Conservation (phyloP, 2,329 filamentous ascomycete genomes). For the Talaromyces islandicus region DNA sequence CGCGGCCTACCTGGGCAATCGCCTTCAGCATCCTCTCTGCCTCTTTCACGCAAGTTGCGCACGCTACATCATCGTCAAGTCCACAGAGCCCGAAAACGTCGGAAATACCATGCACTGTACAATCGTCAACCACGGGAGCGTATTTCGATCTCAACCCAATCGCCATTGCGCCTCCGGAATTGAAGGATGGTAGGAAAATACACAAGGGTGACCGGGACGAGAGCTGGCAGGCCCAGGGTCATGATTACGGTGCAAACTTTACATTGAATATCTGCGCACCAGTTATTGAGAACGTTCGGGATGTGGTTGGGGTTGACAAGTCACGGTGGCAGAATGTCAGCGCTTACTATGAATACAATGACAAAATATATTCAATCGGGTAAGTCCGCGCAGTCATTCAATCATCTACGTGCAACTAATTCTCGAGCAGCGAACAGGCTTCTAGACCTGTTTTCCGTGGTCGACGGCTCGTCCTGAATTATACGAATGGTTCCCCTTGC, state of each 20-base stretch:
- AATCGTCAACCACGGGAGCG: constrained; percentile 54
- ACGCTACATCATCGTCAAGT: constrained; percentile 1
- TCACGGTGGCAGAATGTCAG: constrained; percentile 42
- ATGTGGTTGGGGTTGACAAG: constrained; percentile 41
- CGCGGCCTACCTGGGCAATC: constrained; percentile 20
- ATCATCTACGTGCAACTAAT: neutral
- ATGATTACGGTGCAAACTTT: constrained; percentile 47
- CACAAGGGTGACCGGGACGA: constrained; percentile 33
- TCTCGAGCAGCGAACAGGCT: constrained; percentile 34
- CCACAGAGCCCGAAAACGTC: constrained; percentile 21
- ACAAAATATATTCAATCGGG: constrained; percentile 43
- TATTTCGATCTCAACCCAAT: constrained; percentile 60
- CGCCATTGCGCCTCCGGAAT: constrained; percentile 43
- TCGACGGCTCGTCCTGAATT: constrained; percentile 65
- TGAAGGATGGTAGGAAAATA: constrained; percentile 35
- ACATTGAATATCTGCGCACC: constrained; percentile 47
- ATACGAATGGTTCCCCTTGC: constrained; percentile 71
- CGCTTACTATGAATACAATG: constrained; percentile 41
- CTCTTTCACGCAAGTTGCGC: constrained; percentile 11
- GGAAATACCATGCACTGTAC: constrained; percentile 55
- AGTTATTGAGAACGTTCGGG: constrained; percentile 41
- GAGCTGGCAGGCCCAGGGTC: constrained; percentile 45
- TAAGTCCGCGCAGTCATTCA: constrained; percentile 19
- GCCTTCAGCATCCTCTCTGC: constrained; percentile 24
- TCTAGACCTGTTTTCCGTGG: constrained; percentile 44